These are phyloP conservation scores for Magnusiomyces suaveolens DNA, from an alignment of 1,139 yeast species.

Conservation along the genomic window DNA sequence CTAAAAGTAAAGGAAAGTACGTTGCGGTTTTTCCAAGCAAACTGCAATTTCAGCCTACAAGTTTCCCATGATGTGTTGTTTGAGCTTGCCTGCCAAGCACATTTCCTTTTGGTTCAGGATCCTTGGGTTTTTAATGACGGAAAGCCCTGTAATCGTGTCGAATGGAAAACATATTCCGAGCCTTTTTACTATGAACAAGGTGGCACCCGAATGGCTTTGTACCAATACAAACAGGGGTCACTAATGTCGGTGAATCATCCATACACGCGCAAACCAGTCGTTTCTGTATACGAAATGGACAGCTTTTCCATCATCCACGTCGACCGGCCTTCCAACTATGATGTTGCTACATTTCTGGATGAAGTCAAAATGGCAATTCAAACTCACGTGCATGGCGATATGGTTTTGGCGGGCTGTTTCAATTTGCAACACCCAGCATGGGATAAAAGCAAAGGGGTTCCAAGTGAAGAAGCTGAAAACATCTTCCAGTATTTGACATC, in stretches of 20 bases:
- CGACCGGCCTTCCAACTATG: slow-evolving; percentile 2
- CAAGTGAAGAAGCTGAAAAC: neutral
- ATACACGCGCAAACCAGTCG: neutral
- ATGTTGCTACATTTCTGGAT: neutral
- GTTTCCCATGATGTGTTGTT: neutral
- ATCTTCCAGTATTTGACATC: neutral
- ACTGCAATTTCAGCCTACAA: slow-evolving; percentile 1
- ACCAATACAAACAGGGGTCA: too few relatives aligned
- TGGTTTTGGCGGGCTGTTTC: slow-evolving; percentile 1
- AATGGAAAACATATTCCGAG: neutral
- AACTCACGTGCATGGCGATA: too few relatives aligned
- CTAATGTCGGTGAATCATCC: too few relatives aligned
- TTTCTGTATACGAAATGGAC: neutral
- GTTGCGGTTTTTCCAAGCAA: neutral
- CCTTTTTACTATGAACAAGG: neutral
- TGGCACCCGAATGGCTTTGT: neutral
- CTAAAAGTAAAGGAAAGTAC: neutral
- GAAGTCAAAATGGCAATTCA: too few relatives aligned
- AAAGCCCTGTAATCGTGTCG: neutral
- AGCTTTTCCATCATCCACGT: neutral
- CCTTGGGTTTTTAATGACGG: slow-evolving; percentile 1
- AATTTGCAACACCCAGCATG: neutral
- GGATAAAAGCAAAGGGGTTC: neutral
- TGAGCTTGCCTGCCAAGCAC: neutral
- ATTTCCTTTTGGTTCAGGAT: neutral